Evolutionary conservation across 2,329 filamentous ascomycete genomes (phyloP), one percentile per base, ranked within the genome.

Genomic region (Sporothrix brunneoviolacea): DNA sequence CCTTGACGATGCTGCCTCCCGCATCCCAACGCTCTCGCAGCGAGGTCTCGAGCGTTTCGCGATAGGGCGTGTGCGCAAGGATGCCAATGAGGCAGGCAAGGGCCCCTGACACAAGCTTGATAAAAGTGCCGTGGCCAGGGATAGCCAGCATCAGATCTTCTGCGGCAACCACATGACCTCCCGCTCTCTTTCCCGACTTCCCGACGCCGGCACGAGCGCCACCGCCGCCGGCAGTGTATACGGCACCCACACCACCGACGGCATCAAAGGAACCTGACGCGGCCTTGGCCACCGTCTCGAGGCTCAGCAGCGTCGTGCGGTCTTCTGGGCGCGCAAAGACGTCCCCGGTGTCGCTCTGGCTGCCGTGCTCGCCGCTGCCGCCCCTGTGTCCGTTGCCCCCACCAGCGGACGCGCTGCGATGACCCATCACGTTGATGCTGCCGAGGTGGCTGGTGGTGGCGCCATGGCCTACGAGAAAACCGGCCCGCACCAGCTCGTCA

Each of bases 11-110:
- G 44, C 38, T 49, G 32, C 54, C 18, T 4, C 82, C 83, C 12
- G 84, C 85, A 55, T 89, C 81, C 79, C 86, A 90, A 45, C 81
- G 75, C 64, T 89, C 84, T 35, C 72, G 71, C 35, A 90, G 68
- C 57, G 80, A 67, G 35, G 70, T 68, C 64, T 84, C 74, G 1
- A 84, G 80, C 28, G 76, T 77, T 65, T 88, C 84, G 39, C 76
- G 75, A 65, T 76, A 81, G 49, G 72, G 75, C 12, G 77, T 79
- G 62, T 77, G 79, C 13, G 68, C 69, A 24, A 90, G 65, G 28
- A 86, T 66, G 6, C 70, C 69, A 1, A 81, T 64, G 0, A 90
- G 66, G 64, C 87, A 84, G 21, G 74, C 72, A 13, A 86, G 73
- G 2, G 81, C 79, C 30, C 72, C 73, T 18, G 77, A 72, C 0